Conservation (phyloP, 305 asterid genomes). For the Petunia hybrid region DNA sequence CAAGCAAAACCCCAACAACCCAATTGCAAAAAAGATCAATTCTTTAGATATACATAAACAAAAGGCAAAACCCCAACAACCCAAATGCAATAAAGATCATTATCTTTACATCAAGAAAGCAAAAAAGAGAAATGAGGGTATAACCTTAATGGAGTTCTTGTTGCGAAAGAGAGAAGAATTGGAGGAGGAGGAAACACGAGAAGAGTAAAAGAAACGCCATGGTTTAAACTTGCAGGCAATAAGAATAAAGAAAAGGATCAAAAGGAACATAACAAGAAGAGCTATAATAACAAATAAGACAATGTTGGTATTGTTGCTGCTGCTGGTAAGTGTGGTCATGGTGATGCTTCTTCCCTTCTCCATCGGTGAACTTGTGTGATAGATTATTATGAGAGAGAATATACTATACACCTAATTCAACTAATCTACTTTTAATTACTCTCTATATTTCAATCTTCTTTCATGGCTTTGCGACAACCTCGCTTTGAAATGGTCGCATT, state of each 20-base stretch:
- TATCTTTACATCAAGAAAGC: not conserved
- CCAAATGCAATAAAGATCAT: not conserved
- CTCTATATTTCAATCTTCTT: slow-evolving; percentile 31
- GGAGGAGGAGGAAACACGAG: slow-evolving; percentile 43
- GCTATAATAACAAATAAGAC: slow-evolving; percentile 44
- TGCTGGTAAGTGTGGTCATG: slow-evolving; percentile 33
- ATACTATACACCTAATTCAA: not conserved
- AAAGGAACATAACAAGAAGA: slow-evolving; percentile 71
- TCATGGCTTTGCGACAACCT: slow-evolving; percentile 48
- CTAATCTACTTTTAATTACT: slow-evolving; percentile 43
- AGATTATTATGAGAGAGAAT: slow-evolving; percentile 37
- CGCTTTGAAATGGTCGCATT: slow-evolving; percentile 62
- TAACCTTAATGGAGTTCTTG: slow-evolving; percentile 63
- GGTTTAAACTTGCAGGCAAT: slow-evolving; percentile 84
- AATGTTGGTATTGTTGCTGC: slow-evolving; percentile 41
- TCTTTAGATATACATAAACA: not conserved
- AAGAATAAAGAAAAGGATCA: slow-evolving; percentile 67
- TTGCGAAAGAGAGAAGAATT: slow-evolving; percentile 55
- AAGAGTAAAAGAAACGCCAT: slow-evolving; percentile 71
- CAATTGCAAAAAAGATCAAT: not conserved
- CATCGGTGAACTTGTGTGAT: slow-evolving; percentile 53
- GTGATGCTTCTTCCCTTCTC: slow-evolving; percentile 49
- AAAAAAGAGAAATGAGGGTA: slow-evolving; percentile 6
- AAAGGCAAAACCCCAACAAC: slow-evolving; percentile 6
- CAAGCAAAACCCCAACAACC: slow-evolving; percentile 9